These are phyloP conservation scores for Aurinia saxatilis DNA, from an alignment of 345 rosid genomes.

Conservation along the genomic window DNA sequence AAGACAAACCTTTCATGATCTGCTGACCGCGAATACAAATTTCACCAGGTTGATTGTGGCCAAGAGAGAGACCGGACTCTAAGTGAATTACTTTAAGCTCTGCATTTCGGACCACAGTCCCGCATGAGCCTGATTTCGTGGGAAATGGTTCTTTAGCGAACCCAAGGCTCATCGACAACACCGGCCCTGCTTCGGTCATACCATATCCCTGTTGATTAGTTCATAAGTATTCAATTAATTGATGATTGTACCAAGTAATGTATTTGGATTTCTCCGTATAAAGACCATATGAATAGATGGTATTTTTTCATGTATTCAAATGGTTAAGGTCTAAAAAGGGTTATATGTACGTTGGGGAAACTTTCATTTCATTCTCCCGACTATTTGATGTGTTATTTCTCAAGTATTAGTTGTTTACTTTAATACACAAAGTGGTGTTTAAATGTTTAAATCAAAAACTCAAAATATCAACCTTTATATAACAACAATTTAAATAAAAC, in stretches of 20 bases:
- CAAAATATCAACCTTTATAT: too few relatives aligned
- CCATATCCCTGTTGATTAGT: conserved; percentile 65
- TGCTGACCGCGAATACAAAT: conserved; percentile 90
- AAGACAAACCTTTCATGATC: conserved; percentile 73
- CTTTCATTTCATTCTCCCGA: too few relatives aligned
- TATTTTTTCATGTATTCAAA: too few relatives aligned
- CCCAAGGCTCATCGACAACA: conserved; percentile 74
- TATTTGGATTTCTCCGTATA: background rate
- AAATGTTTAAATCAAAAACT: too few relatives aligned
- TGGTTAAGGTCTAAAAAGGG: background rate
- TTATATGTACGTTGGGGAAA: too few relatives aligned
- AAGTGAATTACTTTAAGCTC: conserved; percentile 87
- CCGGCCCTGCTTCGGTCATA: conserved; percentile 99
- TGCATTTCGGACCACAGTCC: conserved; percentile 84
- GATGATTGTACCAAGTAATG: background rate
- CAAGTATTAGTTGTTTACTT: too few relatives aligned
- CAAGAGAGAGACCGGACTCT: conserved; percentile 59
- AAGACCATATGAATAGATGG: background rate
- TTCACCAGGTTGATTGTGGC: conserved; percentile 75
- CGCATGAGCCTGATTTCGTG: conserved; percentile 87
- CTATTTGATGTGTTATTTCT: too few relatives aligned
- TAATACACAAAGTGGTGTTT: too few relatives aligned
- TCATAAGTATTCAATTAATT: too few relatives aligned
- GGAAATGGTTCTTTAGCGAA: conserved; percentile 87
- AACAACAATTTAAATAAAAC: too few relatives aligned